Evolutionary conservation across 805 yeast species (phyloP), one percentile per base, ranked within the genome.

Genomic region (Ogataea corticis): DNA sequence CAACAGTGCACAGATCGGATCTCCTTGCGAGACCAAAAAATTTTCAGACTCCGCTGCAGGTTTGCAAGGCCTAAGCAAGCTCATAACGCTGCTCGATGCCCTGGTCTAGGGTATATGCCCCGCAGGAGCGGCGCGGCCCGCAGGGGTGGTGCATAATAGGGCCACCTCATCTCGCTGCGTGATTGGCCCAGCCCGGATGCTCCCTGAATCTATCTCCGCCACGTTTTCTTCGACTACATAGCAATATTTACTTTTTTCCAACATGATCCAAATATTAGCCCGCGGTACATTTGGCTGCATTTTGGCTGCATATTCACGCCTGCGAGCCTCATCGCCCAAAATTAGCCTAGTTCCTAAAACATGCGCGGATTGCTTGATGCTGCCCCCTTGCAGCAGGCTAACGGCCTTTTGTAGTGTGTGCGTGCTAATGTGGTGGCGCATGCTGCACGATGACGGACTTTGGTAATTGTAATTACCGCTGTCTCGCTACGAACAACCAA

Each of bases 11-110:
- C 42, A 31, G 7, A 16, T 23, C 14, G 30, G 12, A 4, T 40
- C 19, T 4, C 25, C 15, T 13, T 18, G 29, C 21, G 21, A 28
- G 4, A 23, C 13, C 13, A 4, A 18, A 2, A 23, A 14, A 14
- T 32, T 9, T 21, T 21, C 37, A n/a, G 41, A 50, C 30, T 29
- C 45, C 18, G 37, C 52, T 28, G 17, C 34, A 15, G 65, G 61
- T 1, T 29, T 63, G 27, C 44, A 50, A 27, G 60, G 58, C 32
- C 45, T 65, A 32, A 51, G 59, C 0, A 53, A 55, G 19, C 52
- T 66, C 5, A 57, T 66, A 23, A 61, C 68, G 4, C 48, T 66
- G 25, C 42, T 66, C 5, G 52, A 58, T 42, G 52, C 65, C 14
- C 44, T 63, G n/a, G 53, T 60, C 5, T 51, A 44, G 18, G 44